Percentiles rank a stretch among this genome's conserved stretches.
Evolutionary conservation across 1,139 yeast genomes (phyloP).

Genomic region (Diutina siamensis): DNA sequence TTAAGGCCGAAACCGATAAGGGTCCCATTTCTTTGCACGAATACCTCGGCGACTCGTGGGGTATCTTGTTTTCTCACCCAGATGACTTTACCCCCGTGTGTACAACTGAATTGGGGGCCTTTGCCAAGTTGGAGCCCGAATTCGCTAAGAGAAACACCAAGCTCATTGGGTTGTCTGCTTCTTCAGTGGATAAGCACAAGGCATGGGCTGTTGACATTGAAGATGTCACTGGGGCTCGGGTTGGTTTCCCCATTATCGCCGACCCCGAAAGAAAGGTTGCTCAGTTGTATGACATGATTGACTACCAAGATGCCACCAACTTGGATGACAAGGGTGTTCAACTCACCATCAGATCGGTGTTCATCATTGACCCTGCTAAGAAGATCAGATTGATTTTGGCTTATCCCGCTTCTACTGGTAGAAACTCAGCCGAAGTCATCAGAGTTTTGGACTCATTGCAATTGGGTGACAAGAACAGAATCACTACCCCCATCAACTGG

Average conservation of each 20-base stretch:
- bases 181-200: conserved; percentile 38
- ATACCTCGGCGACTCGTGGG: conserved; percentile 67
- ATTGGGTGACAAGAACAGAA: conserved; percentile 56
- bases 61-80: conserved; percentile 74
- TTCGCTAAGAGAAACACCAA: conserved; percentile 67
- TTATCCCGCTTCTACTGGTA: conserved; percentile 80
- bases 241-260: conserved; percentile 71
- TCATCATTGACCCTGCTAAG: conserved; percentile 71
- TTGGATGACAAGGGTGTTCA: conserved; percentile 49
- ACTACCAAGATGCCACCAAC: conserved; percentile 51
- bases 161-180: conserved; percentile 18
- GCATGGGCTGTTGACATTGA: conserved; percentile 80
- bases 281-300: conserved; percentile 65
- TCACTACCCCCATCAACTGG: conserved; percentile 85
- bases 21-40: conserved; percentile 72
- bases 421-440: conserved; percentile 80
- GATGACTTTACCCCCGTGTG: conserved; percentile 86
- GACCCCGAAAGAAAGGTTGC: conserved; percentile 66
- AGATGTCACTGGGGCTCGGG: conserved; percentile 55
- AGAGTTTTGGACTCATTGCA: conserved; percentile 76
- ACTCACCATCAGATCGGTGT: conserved; percentile 70
- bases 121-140: conserved; percentile 74
- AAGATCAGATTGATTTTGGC: conserved; percentile 61
- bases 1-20: conserved; percentile 58
- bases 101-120: conserved; percentile 84